A percentile compares a stretch with the other conserved stretches of the same genome.
Evolutionary conservation across 1,284 basidiomycete species (phyloP).

Genomic region (Thecaphora thlaspeos): DNA sequence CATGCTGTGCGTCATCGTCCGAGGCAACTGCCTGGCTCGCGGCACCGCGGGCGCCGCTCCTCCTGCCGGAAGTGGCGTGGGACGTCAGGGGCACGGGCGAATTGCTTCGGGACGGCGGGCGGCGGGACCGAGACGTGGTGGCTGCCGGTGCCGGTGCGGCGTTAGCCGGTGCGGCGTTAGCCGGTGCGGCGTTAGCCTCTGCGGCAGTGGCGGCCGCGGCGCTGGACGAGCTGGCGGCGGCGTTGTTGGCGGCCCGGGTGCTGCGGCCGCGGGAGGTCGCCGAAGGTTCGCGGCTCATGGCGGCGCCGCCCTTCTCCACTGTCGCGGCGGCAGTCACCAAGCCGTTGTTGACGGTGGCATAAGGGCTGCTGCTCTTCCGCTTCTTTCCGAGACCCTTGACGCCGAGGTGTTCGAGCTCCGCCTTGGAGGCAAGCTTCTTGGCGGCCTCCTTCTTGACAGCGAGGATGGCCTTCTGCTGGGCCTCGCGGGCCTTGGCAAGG

Average conservation of each 20-base stretch:
- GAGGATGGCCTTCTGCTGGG: conserved; percentile 25
- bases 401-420: conserved; percentile 49
- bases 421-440: conserved; percentile 38
- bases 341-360: conserved; percentile 20
- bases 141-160: no score
- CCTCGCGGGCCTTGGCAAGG: conserved; percentile 42
- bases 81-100: conserved; percentile 24
- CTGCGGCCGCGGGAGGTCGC: conserved; percentile 13
- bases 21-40: conserved; percentile 14
- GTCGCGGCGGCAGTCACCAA: conserved; percentile 6
- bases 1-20: conserved; percentile 15
- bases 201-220: no score
- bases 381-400: conserved; percentile 48
- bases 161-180: no score
- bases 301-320: conserved; percentile 3
- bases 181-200: no score
- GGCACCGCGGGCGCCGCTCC: conserved; percentile 15
- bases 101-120: conserved; percentile 26
- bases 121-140: conserved; percentile 13
- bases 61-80: conserved; percentile 9
- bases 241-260: conserved; percentile 8
- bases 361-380: conserved; percentile 50
- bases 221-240: neutral
- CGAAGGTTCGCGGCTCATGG: conserved; percentile 30
- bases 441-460: conserved; percentile 36